These are phyloP conservation scores for Tricholoma sp. DNA, from an alignment of 768 basidiomycete species.

Conservation along the genomic window DNA sequence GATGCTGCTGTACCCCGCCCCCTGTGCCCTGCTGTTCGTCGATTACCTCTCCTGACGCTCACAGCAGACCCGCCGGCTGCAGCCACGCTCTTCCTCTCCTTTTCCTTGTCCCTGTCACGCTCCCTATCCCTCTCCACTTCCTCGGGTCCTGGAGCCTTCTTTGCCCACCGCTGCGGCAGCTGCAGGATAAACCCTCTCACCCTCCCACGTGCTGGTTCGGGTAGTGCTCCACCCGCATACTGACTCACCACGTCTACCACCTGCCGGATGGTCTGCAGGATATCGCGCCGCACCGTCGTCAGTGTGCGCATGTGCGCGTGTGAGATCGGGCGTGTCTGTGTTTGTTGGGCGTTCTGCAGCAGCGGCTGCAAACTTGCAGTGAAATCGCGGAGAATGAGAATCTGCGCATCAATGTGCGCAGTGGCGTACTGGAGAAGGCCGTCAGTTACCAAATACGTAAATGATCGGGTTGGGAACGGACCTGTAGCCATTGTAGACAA, in stretches of 20 bases:
- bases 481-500: constrained; percentile 85
- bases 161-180: constrained; percentile 79
- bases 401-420: constrained; percentile 81
- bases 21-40: constrained; percentile 32
- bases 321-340: constrained; percentile 28
- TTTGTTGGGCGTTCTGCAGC: constrained; percentile 27
- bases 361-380: constrained; percentile 62
- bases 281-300: constrained; percentile 67
- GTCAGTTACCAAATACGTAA: constrained; percentile 4
- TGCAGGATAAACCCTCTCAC: constrained; percentile 75
- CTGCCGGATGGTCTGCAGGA: constrained; percentile 85
- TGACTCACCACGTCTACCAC: constrained; percentile 84
- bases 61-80: constrained; percentile 28
- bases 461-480: constrained; percentile 27
- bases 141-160: constrained; percentile 23
- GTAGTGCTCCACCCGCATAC: constrained; percentile 82
- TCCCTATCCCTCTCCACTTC: constrained; percentile 18
- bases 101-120: constrained; percentile 16
- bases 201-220: constrained; percentile 71
- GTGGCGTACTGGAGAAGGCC: constrained; percentile 66
- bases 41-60: constrained; percentile 24
- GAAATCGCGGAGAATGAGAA: constrained; percentile 78
- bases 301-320: constrained; percentile 61
- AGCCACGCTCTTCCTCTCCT: constrained; percentile 25
- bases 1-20: constrained; percentile 29